A percentile compares a stretch with the other conserved stretches of the same genome.
Evolutionary conservation across 306 rosid genomes (phyloP).

Genomic region (Cicer judaicum): DNA sequence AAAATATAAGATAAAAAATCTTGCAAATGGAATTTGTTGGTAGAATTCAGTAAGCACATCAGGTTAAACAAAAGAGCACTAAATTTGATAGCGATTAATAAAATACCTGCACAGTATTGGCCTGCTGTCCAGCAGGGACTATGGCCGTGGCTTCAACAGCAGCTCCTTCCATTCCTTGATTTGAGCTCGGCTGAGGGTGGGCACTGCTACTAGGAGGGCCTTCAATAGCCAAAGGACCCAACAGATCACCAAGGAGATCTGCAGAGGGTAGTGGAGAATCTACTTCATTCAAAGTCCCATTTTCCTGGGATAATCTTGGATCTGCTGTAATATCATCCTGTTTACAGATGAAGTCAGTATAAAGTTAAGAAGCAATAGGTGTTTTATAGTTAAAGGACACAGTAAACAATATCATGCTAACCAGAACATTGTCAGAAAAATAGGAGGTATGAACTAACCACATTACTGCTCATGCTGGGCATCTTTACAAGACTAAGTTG

Average conservation of each 20-base stretch:
- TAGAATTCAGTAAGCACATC: constrained; percentile 30
- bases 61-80: constrained; percentile 22
- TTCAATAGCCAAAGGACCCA: constrained; percentile 95
- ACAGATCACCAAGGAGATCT: constrained; percentile 83
- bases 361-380: constrained; percentile 30
- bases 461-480: constrained; percentile 64
- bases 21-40: constrained; percentile 13
- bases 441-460: constrained; percentile 56
- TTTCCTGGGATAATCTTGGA: constrained; percentile 62
- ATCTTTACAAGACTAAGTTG: constrained; percentile 84
- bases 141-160: constrained; percentile 76
- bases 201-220: constrained; percentile 73
- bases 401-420: constrained; percentile 10
- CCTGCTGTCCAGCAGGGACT: constrained; percentile 85
- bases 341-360: constrained; percentile 37
- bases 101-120: constrained; percentile 82
- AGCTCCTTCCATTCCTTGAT: constrained; percentile 61
- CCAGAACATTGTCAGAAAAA: constrained; percentile 10
- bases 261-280: constrained; percentile 65
- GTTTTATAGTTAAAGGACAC: constrained; percentile 2
- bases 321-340: constrained; percentile 72
- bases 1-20: constrained; percentile 7
- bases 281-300: constrained; percentile 68
- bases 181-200: constrained; percentile 52
- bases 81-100: constrained; percentile 10